These are phyloP conservation scores for Candida silvatica DNA, from an alignment of 805 yeast genomes.

Conservation along the genomic window DNA sequence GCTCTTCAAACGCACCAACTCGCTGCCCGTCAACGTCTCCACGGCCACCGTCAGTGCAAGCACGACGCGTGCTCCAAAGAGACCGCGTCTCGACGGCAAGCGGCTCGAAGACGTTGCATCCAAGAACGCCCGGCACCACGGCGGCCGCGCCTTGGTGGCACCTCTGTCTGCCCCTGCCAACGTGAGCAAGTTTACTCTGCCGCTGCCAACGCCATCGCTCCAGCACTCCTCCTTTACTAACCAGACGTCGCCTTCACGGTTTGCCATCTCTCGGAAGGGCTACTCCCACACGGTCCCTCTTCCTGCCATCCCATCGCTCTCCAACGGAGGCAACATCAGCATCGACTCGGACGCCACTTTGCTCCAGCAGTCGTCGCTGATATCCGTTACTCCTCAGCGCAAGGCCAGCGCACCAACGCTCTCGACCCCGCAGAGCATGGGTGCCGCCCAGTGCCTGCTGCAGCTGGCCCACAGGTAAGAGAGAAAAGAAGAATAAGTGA, in stretches of 20 bases:
- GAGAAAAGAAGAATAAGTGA: too few relatives aligned
- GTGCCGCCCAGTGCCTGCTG: conserved; percentile 36
- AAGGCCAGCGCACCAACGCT: neutral
- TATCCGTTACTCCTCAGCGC: conserved; percentile 6
- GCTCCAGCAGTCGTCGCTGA: conserved; percentile 7
- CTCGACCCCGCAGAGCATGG: conserved; percentile 18
- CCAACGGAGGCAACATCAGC: too few relatives aligned
- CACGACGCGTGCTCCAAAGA: too few relatives aligned
- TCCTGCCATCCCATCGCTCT: too few relatives aligned
- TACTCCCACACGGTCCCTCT: too few relatives aligned
- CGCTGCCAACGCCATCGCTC: conserved; percentile 4
- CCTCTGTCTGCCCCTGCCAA: conserved; percentile 13
- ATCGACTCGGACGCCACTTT: conserved; percentile 8
- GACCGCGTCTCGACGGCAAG: too few relatives aligned
- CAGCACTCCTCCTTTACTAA: conserved; percentile 2
- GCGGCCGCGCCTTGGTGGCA: too few relatives aligned
- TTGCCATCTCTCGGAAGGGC: neutral
- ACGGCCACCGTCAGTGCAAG: too few relatives aligned
- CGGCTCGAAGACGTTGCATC: too few relatives aligned
- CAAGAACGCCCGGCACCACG: too few relatives aligned
- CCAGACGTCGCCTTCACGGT: conserved; percentile 2
- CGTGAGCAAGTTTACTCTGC: conserved; percentile 3
- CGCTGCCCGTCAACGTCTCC: too few relatives aligned
- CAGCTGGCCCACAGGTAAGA: conserved; percentile 30
- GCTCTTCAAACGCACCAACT: conserved; percentile 3